Percentiles rank a stretch among this genome's conserved stretches.
Conservation (phyloP, 176 grass and related monocot genomes). For the Poa pratensis region DNA sequence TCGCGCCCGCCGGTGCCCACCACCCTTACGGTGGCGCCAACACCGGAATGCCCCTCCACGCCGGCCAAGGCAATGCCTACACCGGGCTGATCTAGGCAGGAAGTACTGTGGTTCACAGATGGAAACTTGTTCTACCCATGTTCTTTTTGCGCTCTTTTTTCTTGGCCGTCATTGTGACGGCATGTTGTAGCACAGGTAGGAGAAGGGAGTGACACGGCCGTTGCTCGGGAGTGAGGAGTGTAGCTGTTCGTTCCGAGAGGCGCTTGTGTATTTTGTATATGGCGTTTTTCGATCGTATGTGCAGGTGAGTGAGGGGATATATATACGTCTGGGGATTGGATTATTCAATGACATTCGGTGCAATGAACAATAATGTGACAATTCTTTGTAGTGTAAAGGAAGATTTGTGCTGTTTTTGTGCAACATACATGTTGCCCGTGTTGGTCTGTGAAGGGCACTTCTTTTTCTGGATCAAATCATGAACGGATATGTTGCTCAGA, state of each 20-base stretch:
- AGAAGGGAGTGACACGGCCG: not conserved
- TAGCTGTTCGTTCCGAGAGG: not conserved
- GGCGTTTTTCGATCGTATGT: conserved; percentile 13
- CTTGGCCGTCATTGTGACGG: conserved; percentile 13
- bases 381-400: conserved; percentile 42
- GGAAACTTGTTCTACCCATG: not conserved
- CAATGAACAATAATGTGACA: conserved; percentile 17
- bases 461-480: not conserved
- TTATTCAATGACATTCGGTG: conserved; percentile 33
- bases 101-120: not conserved
- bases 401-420: conserved; percentile 7
- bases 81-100: conserved; percentile 65
- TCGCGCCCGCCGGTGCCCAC: conserved; percentile 36
- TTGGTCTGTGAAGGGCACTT: not conserved
- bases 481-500: not conserved
- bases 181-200: conserved; percentile 16
- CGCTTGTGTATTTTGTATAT: conserved; percentile 29
- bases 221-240: conserved; percentile 2
- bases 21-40: conserved; percentile 60
- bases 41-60: conserved; percentile 67
- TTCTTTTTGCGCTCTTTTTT: not conserved
- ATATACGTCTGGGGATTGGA: conserved; percentile 19
- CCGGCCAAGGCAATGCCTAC: conserved; percentile 58
- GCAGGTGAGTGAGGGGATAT: conserved; percentile 23
- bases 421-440: not conserved